Percentiles rank a stretch among this genome's conserved stretches.
Conservation (phyloP, 164 flowering plant species). For the Protea cynaroides region DNA sequence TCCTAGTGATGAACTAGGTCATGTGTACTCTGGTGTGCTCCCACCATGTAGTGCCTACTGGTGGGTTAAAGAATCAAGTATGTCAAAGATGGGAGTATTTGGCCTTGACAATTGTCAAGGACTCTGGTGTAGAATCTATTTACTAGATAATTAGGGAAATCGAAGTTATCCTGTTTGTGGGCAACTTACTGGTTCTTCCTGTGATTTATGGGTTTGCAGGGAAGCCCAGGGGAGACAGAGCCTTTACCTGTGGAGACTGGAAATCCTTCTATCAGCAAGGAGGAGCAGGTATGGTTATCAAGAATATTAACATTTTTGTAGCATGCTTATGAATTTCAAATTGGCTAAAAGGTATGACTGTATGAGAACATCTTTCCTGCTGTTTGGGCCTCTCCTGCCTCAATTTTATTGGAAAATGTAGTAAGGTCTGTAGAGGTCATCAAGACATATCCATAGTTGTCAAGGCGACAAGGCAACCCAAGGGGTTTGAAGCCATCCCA, state of each 20-base stretch:
- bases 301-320: constrained; percentile 1
- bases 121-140: no score
- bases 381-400: no score
- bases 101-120: neutral
- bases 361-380: no score
- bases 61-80: neutral
- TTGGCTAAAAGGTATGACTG: no score
- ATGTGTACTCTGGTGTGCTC: neutral
- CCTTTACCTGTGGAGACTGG: constrained; percentile 16
- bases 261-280: constrained; percentile 13
- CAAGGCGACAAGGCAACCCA: no score
- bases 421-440: no score
- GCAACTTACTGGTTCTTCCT: neutral
- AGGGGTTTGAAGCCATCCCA: no score
- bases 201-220: constrained; percentile 20
- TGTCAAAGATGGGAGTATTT: no score
- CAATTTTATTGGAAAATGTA: no score
- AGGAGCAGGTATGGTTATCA: constrained; percentile 22
- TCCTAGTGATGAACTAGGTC: neutral
- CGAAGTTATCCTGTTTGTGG: neutral
- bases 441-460: no score
- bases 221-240: constrained; percentile 31
- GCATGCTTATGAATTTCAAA: no score
- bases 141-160: neutral
- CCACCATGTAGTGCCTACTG: neutral